Evolutionary conservation across 495 filamentous ascomycete species (phyloP), one percentile per base, ranked within the genome.

Genomic region (Aspergillus hancockii): DNA sequence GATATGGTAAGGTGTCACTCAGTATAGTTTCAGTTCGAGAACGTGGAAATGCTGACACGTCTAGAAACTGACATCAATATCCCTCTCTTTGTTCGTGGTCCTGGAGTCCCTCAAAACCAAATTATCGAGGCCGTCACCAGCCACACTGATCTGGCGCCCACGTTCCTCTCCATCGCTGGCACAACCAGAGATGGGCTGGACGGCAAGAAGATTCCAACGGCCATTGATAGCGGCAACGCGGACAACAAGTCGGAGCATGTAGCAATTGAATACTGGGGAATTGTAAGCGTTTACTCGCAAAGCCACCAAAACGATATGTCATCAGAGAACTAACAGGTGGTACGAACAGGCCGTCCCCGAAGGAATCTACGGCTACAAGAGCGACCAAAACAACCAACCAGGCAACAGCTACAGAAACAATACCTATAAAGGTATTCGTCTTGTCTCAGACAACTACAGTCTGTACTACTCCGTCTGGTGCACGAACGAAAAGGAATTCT

Each of bases 71-170:
- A 90, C 62, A 84, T 89, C 61, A 83, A 88, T 61, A 77, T 90
- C 8, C 88, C 88, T 9, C 68, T 90, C 1, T 70, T 75, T 31
- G 69, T 87, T 30, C 74, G 85, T n/a, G 85, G 85, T 0, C 84
- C 85, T 16, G 77, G 81, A 7, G 72, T 88, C n/a, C 72, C 78
- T 0, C 36, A 69, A 58, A 74, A 74, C n/a, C 50, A 64, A 16
- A 73, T 66, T 2, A 71, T 78, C 1, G 76, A 85, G 40, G 72
- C 79, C 10, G 79, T 88, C 9, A 88, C 85, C 6, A 79, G 83
- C 25, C 87, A 90, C 63, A 85, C 83, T 0, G 87, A 90, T 57
- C 66, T 90, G 4, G 86, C 85, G 1, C 84, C 88, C 4, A 90
- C 88, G 0, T 77, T 90, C 50, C 52, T 90, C 31, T 65, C 74